A percentile compares a stretch with the other conserved stretches of the same genome.
Evolutionary conservation across 1,284 basidiomycete genomes (phyloP).

Genomic region (Trametes sp.): DNA sequence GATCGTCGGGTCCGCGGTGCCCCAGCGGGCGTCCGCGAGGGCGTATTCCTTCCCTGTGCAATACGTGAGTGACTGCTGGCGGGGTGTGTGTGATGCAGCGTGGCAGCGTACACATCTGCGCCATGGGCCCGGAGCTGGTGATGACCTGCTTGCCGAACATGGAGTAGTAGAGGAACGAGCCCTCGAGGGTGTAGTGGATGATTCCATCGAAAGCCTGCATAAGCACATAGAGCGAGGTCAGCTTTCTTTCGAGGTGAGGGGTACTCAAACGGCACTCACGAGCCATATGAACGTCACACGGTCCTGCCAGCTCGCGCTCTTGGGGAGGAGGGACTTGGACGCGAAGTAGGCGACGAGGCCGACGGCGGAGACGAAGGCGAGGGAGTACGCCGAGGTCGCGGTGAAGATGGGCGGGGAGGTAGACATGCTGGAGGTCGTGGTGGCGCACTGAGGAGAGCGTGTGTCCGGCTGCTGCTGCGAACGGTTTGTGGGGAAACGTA

Average conservation of each 20-base stretch:
- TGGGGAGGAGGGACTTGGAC: conserved; percentile 63
- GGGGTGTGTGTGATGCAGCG: not conserved
- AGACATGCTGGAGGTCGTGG: conserved; percentile 24
- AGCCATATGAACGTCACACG: conserved; percentile 77
- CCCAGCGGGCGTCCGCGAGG: conserved; percentile 84
- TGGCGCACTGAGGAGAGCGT: not conserved
- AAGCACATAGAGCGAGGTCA: not conserved
- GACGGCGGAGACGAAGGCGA: conserved; percentile 62
- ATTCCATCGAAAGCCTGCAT: conserved; percentile 75
- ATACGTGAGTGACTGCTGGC: not conserved
- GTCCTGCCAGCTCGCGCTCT: conserved; percentile 68
- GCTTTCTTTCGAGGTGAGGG: too few relatives aligned
- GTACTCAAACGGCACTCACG: conserved; percentile 47
- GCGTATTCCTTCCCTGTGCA: conserved; percentile 74
- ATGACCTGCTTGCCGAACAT: conserved; percentile 77
- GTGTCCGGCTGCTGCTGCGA: not conserved
- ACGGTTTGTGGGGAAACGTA: not conserved
- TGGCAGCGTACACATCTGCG: conserved; percentile 69
- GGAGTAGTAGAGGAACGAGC: conserved; percentile 79
- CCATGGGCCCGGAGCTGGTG: conserved; percentile 71
- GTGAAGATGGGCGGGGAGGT: conserved; percentile 59
- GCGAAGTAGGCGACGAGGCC: conserved; percentile 58
- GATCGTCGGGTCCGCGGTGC: conserved; percentile 74
- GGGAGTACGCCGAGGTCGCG: conserved; percentile 67
- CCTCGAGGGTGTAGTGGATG: conserved; percentile 83